phyloP scores from a whole-genome alignment of 495 filamentous ascomycete species.

The Evansstolkia leycettana region DNA sequence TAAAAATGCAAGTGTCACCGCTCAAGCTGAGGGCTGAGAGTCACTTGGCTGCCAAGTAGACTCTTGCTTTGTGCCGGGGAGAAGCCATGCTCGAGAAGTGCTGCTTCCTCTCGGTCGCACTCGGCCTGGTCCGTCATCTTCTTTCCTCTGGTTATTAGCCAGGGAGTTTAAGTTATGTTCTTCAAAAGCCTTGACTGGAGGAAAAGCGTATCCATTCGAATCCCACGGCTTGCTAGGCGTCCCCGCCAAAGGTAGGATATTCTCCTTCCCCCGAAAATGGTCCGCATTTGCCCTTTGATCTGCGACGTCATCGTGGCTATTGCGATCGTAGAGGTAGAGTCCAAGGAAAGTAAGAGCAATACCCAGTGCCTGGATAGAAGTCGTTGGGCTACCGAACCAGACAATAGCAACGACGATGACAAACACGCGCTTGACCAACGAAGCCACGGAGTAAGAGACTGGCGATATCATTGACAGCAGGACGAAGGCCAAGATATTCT shows the following conservation, averaged over 20 bases:
- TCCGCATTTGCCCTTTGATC: constrained; percentile 53
- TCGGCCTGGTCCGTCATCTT: constrained; percentile 38
- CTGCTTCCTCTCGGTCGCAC: constrained; percentile 43
- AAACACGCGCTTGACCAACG: constrained; percentile 90
- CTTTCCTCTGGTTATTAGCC: constrained; percentile 44
- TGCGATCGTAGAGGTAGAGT: constrained; percentile 93
- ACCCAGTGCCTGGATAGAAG: constrained; percentile 66
- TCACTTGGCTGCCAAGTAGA: constrained; percentile 64
- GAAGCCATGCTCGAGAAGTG: constrained; percentile 48
- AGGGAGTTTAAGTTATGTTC: constrained; percentile 18
- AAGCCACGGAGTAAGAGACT: constrained; percentile 94
- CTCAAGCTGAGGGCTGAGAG: constrained; percentile 7
- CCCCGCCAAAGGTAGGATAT: constrained; percentile 55
- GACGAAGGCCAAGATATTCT: constrained; percentile 91
- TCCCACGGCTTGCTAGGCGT: constrained; percentile 22
- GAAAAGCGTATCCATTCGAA: constrained; percentile 31
- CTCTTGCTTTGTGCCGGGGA: constrained; percentile 66
- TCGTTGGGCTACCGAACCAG: constrained; percentile 89
- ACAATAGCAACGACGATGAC: constrained; percentile 91
- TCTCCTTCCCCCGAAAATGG: constrained; percentile 43
- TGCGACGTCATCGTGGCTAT: constrained; percentile 69
- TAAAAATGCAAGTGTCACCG: background rate
- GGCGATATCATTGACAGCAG: constrained; percentile 84
- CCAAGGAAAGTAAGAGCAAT: constrained; percentile 85
- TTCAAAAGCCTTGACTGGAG: constrained; percentile 14